Base-by-base conservation (phyloP, 2,329 filamentous ascomycete species). In the Aspergillus brunneoviolaceus region DNA sequence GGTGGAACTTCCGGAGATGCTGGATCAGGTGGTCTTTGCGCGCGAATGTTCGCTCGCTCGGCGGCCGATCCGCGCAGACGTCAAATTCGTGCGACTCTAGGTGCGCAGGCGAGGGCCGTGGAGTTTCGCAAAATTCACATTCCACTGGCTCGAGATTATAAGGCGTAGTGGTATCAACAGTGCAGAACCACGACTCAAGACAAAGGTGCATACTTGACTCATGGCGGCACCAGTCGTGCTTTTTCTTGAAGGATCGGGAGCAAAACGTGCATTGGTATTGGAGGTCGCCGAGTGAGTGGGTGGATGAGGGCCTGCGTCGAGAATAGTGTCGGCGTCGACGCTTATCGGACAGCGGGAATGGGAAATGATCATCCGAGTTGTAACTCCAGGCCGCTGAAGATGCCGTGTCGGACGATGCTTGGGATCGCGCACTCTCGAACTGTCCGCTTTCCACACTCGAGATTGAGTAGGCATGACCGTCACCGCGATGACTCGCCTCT, bases 11-110 rank as follows among this genome's bases (percentile, higher is more conserved):
- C 69, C 82, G 79, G 23, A 85, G 68, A 69, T 86, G 84, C 64
- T 86, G 84, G 62, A 82, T 78, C 1, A 86, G 71, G 64, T 86
- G 82, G 62, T 86, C 84, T 68, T 85, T 85, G 10, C 84, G 77
- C 61, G 80, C 82, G 68, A 86, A 86, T 0, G 83, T 85, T 9
- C 85, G 79, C 49, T 49, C 81, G 75, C 52, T 75, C 0, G 80
- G 70, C 9, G 81, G 78, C 47, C 83, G 84, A 45, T 79, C 77
- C 47, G 81, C 80, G 65, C 84, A 86, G 16, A 77, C 73, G n/a
- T 73, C 68, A 63, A 85, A 82, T 55, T 84, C 82, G 69, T 86
- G 84, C 5, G 75, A 77, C 51, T 82, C 79, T 21, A 81, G 71
- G 63, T 85, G 83, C 1, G 79, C 74, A 3, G 72, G 65, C 0